A percentile compares a stretch with the other conserved stretches of the same genome.
These are phyloP conservation scores for Fagopyrum tataricum DNA, from an alignment of 148 eudicot species.

Conservation along the genomic window DNA sequence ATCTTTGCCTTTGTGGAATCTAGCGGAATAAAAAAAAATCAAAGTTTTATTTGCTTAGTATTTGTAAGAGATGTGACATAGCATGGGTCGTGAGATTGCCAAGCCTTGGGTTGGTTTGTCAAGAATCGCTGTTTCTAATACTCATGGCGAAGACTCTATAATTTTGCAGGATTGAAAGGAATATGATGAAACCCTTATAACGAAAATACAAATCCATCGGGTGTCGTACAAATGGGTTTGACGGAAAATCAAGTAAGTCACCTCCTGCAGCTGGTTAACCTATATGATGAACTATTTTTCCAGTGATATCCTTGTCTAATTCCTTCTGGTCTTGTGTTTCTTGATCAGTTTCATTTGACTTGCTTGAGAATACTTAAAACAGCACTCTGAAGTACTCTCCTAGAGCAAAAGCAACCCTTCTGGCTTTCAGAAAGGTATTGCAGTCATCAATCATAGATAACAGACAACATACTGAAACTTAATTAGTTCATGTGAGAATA, in stretches of 20 bases:
- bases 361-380: slow-evolving; percentile 70
- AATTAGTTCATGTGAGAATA: too few relatives aligned
- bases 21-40: not conserved
- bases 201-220: slow-evolving; percentile 49
- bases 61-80: not conserved
- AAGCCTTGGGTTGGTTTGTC: slow-evolving; percentile 52
- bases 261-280: not conserved
- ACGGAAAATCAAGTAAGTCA: slow-evolving; percentile 87
- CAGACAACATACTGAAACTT: too few relatives aligned
- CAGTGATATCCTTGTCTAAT: not conserved
- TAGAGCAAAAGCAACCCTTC: slow-evolving; percentile 40
- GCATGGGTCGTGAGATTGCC: slow-evolving; percentile 68
- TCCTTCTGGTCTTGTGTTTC: slow-evolving; percentile 13
- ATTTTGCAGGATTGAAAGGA: slow-evolving; percentile 96
- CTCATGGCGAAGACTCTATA: slow-evolving; percentile 90
- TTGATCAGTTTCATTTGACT: slow-evolving; percentile 77
- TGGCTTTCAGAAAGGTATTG: slow-evolving; percentile 68
- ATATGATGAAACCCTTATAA: slow-evolving; percentile 81
- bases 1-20: not conserved
- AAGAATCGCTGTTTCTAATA: slow-evolving; percentile 62
- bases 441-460: slow-evolving; percentile 37
- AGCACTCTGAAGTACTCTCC: slow-evolving; percentile 45
- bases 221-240: slow-evolving; percentile 93
- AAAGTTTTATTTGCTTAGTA: not conserved
- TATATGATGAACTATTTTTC: not conserved